A percentile compares a stretch with the other conserved stretches of the same genome.
phyloP scores from a whole-genome alignment of 371 early-diverging fungal species.

The Rhizopus arrhizus region DNA sequence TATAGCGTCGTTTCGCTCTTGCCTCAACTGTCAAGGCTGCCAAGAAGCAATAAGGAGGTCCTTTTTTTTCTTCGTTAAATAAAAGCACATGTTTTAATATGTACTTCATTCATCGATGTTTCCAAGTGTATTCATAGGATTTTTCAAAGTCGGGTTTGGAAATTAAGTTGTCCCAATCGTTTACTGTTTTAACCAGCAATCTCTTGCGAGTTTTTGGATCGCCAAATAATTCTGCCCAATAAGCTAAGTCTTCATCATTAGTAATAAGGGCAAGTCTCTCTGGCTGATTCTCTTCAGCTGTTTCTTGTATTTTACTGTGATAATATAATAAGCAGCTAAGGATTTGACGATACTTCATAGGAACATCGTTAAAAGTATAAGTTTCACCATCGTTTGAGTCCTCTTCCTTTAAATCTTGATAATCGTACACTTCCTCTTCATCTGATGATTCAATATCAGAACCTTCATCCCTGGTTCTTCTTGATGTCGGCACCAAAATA shows the following conservation, averaged over 20 bases:
- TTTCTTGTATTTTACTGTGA: conserved; percentile 20
- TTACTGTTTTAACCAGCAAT: conserved; percentile 40
- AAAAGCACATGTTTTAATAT: conserved; percentile 3
- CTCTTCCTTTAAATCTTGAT: not conserved
- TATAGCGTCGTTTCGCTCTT: conserved; percentile 50
- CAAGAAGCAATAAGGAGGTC: conserved; percentile 44
- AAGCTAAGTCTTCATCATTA: conserved; percentile 51
- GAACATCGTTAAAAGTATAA: conserved; percentile 34
- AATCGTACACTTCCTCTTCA: conserved; percentile 6
- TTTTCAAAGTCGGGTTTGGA: conserved; percentile 35
- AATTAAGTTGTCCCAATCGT: conserved; percentile 50
- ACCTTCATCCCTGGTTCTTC: conserved; percentile 27
- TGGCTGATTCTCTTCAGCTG: conserved; percentile 4
- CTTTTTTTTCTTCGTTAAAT: not conserved
- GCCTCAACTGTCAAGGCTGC: conserved; percentile 46
- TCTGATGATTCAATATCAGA: conserved; percentile 19
- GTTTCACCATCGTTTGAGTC: conserved; percentile 14
- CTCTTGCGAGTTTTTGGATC: conserved; percentile 39
- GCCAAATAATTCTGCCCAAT: conserved; percentile 56
- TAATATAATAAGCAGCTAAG: conserved; percentile 51
- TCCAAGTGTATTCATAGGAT: conserved; percentile 33
- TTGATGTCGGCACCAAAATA: conserved; percentile 7
- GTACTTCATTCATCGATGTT: conserved; percentile 20
- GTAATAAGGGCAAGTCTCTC: conserved; percentile 45
- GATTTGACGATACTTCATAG: conserved; percentile 40